phyloP scores from a whole-genome alignment of 2,329 filamentous ascomycete genomes.

The Dendryphion nanum region DNA sequence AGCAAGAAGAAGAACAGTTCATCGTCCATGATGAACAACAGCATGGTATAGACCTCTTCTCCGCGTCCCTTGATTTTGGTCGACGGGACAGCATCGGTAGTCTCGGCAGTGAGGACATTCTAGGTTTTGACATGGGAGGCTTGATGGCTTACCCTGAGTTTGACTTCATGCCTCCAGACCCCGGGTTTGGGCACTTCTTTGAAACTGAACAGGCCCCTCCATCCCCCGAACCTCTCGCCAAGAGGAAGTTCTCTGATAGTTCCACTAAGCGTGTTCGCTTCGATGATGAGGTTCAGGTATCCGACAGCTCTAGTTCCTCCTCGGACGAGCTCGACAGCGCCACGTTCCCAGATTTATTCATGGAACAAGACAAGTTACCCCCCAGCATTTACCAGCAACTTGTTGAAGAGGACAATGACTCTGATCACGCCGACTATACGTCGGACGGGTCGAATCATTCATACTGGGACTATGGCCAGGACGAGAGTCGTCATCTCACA shows the following conservation, averaged over 20 bases:
- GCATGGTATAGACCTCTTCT: constrained; percentile 25
- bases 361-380: constrained; percentile 71
- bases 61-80: constrained; percentile 30
- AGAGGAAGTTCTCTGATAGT: constrained; percentile 38
- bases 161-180: constrained; percentile 30
- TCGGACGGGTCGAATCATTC: constrained; percentile 45
- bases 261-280: constrained; percentile 70
- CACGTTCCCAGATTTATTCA: constrained; percentile 75
- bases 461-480: constrained; percentile 63
- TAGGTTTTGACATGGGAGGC: not conserved
- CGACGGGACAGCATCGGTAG: constrained; percentile 36
- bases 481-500: constrained; percentile 41
- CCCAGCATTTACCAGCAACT: constrained; percentile 69
- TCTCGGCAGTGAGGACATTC: constrained; percentile 30
- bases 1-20: constrained; percentile 74
- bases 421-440: constrained; percentile 48
- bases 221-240: constrained; percentile 35
- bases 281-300: constrained; percentile 60
- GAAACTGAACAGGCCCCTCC: constrained; percentile 42
- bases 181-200: constrained; percentile 36
- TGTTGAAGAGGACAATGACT: constrained; percentile 58
- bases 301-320: constrained; percentile 54
- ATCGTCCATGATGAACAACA: constrained; percentile 53
- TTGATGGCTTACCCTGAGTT: constrained; percentile 10
- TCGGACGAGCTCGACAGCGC: constrained; percentile 59